Conservation (phyloP, 208 protist genomes). For the Trichomonas gallinae region DNA sequence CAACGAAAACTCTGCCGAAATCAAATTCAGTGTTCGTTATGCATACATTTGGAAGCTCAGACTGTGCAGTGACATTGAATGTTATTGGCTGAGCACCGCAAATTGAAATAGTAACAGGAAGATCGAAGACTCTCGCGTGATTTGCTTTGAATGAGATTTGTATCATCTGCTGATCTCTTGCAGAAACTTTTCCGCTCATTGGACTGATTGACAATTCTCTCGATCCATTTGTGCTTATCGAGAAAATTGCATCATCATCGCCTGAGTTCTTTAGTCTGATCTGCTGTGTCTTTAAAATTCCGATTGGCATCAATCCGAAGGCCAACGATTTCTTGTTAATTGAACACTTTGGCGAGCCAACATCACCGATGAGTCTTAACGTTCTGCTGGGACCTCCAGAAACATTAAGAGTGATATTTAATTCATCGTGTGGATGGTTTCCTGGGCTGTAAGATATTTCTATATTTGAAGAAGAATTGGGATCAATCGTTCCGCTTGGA, state of each 20-base stretch:
- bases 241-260: constrained; percentile 10
- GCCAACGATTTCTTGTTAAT: background rate
- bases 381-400: background rate
- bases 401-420: background rate
- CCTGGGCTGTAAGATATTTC: background rate
- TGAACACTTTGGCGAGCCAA: background rate
- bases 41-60: background rate
- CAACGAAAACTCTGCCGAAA: background rate
- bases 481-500: background rate
- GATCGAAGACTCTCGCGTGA: background rate
- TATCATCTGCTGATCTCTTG: background rate
- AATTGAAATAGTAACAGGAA: background rate
- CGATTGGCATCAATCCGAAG: background rate
- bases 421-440: background rate
- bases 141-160: background rate
- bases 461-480: background rate
- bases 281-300: background rate
- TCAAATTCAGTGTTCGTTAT: background rate
- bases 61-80: background rate
- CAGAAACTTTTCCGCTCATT: background rate
- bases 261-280: background rate
- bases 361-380: background rate
- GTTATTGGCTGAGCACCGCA: background rate
- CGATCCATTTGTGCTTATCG: background rate
- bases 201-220: background rate